Evolutionary conservation across 2,329 filamentous ascomycete genomes (phyloP), one percentile per base, ranked within the genome.

Genomic region (Nothophaeocryptopus gaeumannii): DNA sequence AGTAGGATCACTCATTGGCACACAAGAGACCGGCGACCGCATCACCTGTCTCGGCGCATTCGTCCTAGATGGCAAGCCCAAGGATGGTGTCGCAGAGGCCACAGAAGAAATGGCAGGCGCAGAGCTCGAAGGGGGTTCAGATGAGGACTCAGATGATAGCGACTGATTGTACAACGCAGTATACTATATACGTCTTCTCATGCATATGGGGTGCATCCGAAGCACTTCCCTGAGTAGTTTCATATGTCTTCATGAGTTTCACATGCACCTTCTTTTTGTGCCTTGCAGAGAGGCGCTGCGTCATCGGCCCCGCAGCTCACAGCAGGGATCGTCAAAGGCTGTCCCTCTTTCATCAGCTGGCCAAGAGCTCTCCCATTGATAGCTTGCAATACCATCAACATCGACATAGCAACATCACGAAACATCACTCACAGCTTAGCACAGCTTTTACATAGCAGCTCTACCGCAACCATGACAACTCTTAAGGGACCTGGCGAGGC

Each of bases 21-120:
- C 80, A 30, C 93, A 93, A 63, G 86, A 91, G 70, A 96, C 91
- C 15, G 84, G 85, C 39, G 91, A 92, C 67, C 78, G 93, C 49
- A 90, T 97, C 59, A 97, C 91, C 33, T 97, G 93, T 67, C 66
- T 97, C 63, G 84, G 83, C 61, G 86, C 86, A 15, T 97, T 95
- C 73, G 75, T 88, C 56, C 95, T 97, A 89, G 65, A 68, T 47
- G 66, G 62, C 11, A 58, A 61, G 40, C 52, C 46, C 36, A 58
- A 38, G 15, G 54, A 55, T 37, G 58, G 39, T 9, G 49, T 54
- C 20, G 45, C 50, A 3, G 51, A 55, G 14, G 58, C 58, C 9
- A 44, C 44, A 1, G 54, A 55, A 30, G 50, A 36, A 1, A 34
- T 47, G 33, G 52, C 45, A 5, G 54, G 55, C 16, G 54, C 57